Conservation (phyloP, 1,284 basidiomycete species). For the Chalciporus piperatoides region DNA sequence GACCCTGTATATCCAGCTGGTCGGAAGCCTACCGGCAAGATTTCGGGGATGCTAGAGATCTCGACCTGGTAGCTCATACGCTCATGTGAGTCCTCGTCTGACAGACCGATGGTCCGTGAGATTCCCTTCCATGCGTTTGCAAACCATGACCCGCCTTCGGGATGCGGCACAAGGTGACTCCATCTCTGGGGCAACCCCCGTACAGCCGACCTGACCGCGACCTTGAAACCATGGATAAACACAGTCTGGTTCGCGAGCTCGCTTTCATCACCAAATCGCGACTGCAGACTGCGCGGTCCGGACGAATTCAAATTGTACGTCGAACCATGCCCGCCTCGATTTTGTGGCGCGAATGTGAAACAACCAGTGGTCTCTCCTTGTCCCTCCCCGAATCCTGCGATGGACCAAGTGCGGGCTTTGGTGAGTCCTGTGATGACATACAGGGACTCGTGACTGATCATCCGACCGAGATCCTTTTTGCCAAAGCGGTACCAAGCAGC, state of each 20-base stretch:
- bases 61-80: constrained; percentile 9
- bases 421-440: constrained; percentile 28
- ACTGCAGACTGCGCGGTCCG: constrained; percentile 15
- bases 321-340: constrained; percentile 1
- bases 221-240: constrained; percentile 29
- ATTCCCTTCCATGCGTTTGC: constrained; percentile 19
- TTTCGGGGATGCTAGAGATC: constrained; percentile 19
- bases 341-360: constrained; percentile 13
- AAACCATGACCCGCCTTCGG: constrained; percentile 18
- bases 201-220: constrained; percentile 17
- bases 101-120: constrained; percentile 16
- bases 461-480: constrained; percentile 19
- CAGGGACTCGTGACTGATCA: constrained; percentile 23
- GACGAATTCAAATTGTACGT: constrained; percentile 18
- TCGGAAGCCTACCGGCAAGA: constrained; percentile 17
- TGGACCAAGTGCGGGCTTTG: constrained; percentile 24
- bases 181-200: constrained; percentile 24
- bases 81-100: constrained; percentile 7
- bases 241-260: constrained; percentile 22
- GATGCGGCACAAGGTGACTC: constrained; percentile 13
- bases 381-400: constrained; percentile 22
- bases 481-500: constrained; percentile 26
- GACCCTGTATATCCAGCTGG: not conserved
- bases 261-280: constrained; percentile 14
- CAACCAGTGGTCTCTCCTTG: constrained; percentile 13